Conservation (phyloP, 495 filamentous ascomycete species). For the Astrocystis sublimbata region DNA sequence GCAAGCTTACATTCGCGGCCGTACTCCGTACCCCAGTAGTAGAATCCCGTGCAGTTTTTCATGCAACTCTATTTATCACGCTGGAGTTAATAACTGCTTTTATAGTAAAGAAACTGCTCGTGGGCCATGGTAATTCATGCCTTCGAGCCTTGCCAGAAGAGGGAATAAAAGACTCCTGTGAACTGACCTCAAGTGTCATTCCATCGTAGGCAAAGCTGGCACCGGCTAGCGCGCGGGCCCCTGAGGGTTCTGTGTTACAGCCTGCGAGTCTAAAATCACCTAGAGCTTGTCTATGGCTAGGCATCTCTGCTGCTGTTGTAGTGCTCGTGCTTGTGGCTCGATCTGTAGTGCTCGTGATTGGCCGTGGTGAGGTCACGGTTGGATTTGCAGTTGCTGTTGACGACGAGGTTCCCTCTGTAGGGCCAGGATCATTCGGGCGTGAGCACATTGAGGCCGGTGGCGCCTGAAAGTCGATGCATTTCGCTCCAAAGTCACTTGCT, state of each 20-base stretch:
- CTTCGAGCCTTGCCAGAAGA: no score
- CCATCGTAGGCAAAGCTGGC: constrained; percentile 45
- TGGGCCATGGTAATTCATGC: no score
- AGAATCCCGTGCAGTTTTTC: constrained; percentile 47
- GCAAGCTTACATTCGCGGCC: constrained; percentile 47
- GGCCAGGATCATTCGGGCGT: constrained; percentile 17
- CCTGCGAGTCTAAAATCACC: constrained; percentile 44
- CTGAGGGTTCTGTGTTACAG: constrained; percentile 50
- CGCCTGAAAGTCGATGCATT: constrained; percentile 42
- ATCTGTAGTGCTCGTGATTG: constrained; percentile 27
- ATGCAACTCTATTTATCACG: no score
- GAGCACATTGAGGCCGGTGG: constrained; percentile 32
- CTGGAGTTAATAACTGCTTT: no score
- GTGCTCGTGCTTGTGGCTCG: no score
- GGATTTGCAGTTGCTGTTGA: constrained; percentile 17
- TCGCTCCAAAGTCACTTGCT: constrained; percentile 41
- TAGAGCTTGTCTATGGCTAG: constrained; percentile 35
- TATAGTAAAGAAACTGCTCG: no score
- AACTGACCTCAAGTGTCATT: constrained; percentile 57
- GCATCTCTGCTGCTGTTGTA: constrained; percentile 38
- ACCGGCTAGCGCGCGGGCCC: constrained; percentile 40
- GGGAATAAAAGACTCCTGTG: no score
- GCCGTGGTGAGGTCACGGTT: constrained; percentile 26
- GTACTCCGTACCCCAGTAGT: constrained; percentile 52
- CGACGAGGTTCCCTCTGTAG: constrained; percentile 6